Evolutionary conservation across 1,139 yeast genomes (phyloP), one percentile per base, ranked within the genome.

Genomic region (Pichia kudriavzevii): DNA sequence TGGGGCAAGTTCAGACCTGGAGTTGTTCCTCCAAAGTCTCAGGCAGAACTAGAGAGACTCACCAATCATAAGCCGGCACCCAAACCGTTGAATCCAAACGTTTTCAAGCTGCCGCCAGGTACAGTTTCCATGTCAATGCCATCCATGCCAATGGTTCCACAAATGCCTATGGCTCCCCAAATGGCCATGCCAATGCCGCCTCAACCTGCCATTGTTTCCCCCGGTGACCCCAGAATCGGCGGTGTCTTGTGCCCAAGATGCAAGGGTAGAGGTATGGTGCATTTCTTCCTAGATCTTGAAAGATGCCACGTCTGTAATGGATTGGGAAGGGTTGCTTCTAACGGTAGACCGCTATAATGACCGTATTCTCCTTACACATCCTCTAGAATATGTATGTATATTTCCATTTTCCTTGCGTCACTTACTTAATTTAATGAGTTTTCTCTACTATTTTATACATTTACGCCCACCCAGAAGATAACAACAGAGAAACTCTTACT

Each of bases 161-260:
- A 28, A 32, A 14, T 12, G 10, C 27, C 28, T 15, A 26, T 20
- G 22, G 22, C 11, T 8, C 22, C 22, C 9, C 9, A 8, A 20
- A 20, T 20, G 22, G 22, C 9, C 11, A 11, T 20, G 26, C 27
- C 39, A 28, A 20, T 40, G 11, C 7, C 7, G 7, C 8, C 25
- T 6, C 6, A 15, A 9, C 55, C 76, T 0, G 34, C 71, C 9
- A 60, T 73, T 22, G 81, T 82, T 1, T 58, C 52, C 9, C 94
- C 95, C 0, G 95, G 95, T 1, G 94, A 85, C 47, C 94, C 94
- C 0, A 56, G 88, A 17, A 61, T 84, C 10, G 95, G 95, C 1
- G 95, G 95, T 1, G 56, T 66, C 1, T 49, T 79, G 5, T 87
- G 96, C 59, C 88, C 88, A 0, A 59, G 75, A 35, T 87, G 95